Percentiles rank a stretch among this genome's conserved stretches.
Evolutionary conservation across 257 asterid genomes (phyloP).

Genomic region (Handroanthus guayacan): DNA sequence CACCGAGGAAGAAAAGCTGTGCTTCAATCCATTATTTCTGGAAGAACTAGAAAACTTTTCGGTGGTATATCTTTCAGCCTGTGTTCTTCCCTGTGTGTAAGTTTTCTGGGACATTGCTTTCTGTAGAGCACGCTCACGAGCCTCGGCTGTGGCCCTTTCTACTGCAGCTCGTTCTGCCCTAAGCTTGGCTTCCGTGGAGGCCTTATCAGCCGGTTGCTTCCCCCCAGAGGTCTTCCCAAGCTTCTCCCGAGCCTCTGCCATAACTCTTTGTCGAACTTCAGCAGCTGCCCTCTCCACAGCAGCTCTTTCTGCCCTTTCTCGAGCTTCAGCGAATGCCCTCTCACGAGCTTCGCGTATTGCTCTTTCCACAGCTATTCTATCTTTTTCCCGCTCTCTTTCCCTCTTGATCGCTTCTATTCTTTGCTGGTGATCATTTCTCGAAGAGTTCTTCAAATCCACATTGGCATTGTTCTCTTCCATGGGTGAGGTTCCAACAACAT

Average conservation of each 20-base stretch:
- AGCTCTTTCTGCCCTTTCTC: constrained; percentile 93
- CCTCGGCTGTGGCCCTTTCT: constrained; percentile 94
- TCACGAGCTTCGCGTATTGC: constrained; percentile 97
- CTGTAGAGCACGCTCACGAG: constrained; percentile 93
- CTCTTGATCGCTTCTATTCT: constrained; percentile 69
- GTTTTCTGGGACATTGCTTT: constrained; percentile 82
- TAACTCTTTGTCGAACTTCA: constrained; percentile 74
- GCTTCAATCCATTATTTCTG: constrained; percentile 68
- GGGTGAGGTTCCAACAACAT: constrained; percentile 31
- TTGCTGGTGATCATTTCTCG: constrained; percentile 50
- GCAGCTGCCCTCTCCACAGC: constrained; percentile 87
- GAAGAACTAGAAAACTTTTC: constrained; percentile 57
- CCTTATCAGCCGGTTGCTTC: constrained; percentile 56
- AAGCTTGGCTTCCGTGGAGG: constrained; percentile 74
- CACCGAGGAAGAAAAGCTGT: constrained; percentile 87
- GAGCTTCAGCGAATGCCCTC: constrained; percentile 95
- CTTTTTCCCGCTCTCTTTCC: constrained; percentile 80
- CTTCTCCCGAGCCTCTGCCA: constrained; percentile 76
- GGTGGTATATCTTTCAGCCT: constrained; percentile 48
- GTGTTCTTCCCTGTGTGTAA: constrained; percentile 51
- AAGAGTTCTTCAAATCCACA: constrained; percentile 44
- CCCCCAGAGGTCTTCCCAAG: constrained; percentile 56
- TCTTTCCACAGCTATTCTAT: constrained; percentile 84
- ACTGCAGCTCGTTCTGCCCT: constrained; percentile 97
- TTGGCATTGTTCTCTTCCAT: constrained; percentile 48